Conservation (phyloP, 805 yeast genomes). For the Metschnikowia baotianmanensis region DNA sequence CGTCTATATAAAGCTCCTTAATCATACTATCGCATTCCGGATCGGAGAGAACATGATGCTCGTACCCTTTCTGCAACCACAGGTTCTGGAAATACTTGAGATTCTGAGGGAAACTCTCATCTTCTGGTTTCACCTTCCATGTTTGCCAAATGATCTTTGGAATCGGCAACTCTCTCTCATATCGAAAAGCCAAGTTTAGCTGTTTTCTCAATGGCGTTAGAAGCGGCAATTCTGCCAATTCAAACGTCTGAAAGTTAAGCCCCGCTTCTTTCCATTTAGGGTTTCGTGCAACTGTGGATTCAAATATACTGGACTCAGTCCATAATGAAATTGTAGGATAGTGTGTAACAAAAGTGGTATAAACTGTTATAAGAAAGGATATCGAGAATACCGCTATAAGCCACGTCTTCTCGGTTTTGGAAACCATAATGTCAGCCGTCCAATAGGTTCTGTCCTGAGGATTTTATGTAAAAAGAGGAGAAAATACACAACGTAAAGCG, state of each 20-base stretch:
- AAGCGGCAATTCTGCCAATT: constrained; percentile 49
- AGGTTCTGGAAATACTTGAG: constrained; percentile 8
- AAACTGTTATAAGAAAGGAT: too few relatives aligned
- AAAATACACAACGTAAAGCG: too few relatives aligned
- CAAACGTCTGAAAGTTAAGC: constrained; percentile 35
- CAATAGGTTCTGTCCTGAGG: too few relatives aligned
- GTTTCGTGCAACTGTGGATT: too few relatives aligned
- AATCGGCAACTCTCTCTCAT: constrained; percentile 21
- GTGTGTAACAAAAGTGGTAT: too few relatives aligned
- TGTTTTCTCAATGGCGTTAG: constrained; percentile 67
- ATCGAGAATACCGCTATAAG: too few relatives aligned
- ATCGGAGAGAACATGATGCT: constrained; percentile 19
- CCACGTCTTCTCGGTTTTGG: too few relatives aligned
- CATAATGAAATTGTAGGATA: too few relatives aligned
- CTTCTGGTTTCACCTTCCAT: constrained; percentile 27
- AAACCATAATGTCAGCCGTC: too few relatives aligned
- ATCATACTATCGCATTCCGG: constrained; percentile 33
- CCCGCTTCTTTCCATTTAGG: constrained; percentile 36
- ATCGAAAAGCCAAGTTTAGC: constrained; percentile 49
- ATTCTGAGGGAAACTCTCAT: constrained; percentile 19
- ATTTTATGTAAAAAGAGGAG: too few relatives aligned
- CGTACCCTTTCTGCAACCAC: constrained; percentile 14
- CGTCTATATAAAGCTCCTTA: constrained; percentile 55
- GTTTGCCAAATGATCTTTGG: constrained; percentile 29
- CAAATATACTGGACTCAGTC: too few relatives aligned